Conservation (phyloP, 768 basidiomycete species). For the Boletus subparvulus region DNA sequence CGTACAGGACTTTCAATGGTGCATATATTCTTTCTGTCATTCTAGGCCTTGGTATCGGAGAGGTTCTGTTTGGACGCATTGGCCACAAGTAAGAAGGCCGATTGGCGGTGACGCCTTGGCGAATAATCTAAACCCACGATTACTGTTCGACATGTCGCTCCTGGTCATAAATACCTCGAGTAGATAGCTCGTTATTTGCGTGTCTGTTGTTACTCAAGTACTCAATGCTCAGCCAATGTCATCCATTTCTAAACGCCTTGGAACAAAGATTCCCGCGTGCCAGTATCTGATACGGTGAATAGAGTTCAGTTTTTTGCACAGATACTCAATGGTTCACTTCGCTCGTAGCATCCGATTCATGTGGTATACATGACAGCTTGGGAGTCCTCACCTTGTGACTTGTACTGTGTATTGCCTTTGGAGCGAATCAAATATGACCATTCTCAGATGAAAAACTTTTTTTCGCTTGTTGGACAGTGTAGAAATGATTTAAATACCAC, state of each 20-base stretch:
- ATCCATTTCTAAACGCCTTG: not conserved
- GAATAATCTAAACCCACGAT: too few species aligned
- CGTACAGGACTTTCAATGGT: constrained; percentile 76
- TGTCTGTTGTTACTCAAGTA: not conserved
- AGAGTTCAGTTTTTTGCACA: not conserved
- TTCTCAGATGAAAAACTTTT: constrained; percentile 20
- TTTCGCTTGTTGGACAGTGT: not conserved
- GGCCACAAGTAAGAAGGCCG: constrained; percentile 18
- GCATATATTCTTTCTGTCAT: constrained; percentile 26
- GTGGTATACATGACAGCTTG: too few species aligned
- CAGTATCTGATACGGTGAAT: not conserved
- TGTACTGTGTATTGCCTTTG: too few species aligned
- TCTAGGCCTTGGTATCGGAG: too few species aligned
- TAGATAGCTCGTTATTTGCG: not conserved
- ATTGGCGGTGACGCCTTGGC: not conserved
- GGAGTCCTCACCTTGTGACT: too few species aligned
- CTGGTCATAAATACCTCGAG: too few species aligned
- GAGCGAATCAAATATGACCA: constrained; percentile 22
- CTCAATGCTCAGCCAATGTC: not conserved
- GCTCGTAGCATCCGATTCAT: too few species aligned
- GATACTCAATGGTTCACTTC: not conserved
- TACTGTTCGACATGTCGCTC: too few species aligned
- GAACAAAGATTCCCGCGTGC: too few species aligned
- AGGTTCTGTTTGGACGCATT: constrained; percentile 60
- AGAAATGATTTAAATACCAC: constrained; percentile 9